Conservation (phyloP, 345 rosid genomes). For the Hevea brasiliensis region DNA sequence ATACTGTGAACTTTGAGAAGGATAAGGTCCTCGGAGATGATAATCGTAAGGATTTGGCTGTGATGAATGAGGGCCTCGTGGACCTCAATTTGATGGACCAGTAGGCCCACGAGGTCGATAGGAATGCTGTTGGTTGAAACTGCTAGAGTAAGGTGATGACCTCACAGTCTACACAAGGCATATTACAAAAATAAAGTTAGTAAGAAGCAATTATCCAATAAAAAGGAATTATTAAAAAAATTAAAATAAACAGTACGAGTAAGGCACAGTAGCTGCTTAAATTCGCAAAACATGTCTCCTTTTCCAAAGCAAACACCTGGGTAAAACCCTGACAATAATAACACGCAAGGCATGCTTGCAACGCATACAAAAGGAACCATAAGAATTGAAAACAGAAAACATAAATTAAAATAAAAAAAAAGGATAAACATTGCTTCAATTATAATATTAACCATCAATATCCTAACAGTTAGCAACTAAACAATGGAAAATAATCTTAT, state of each 20-base stretch:
- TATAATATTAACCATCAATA: not conserved
- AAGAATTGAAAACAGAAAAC: not conserved
- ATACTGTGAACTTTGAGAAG: slow-evolving; percentile 63
- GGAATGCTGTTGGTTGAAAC: slow-evolving; percentile 54
- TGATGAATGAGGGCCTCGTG: slow-evolving; percentile 57
- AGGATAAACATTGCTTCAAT: not conserved
- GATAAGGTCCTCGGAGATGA: slow-evolving; percentile 76
- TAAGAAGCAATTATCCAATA: slow-evolving; percentile 14
- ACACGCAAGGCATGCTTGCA: not conserved
- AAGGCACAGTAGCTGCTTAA: not conserved
- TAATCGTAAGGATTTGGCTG: slow-evolving; percentile 63
- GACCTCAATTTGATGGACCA: slow-evolving; percentile 75
- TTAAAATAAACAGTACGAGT: too few species aligned
- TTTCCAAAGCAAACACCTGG: not conserved
- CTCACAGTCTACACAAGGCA: slow-evolving; percentile 54
- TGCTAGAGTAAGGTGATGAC: slow-evolving; percentile 56
- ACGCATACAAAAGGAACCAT: not conserved
- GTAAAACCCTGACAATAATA: not conserved
- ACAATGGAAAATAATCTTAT: not conserved
- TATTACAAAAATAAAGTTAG: slow-evolving; percentile 16
- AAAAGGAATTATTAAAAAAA: too few species aligned
- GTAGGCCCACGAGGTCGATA: slow-evolving; percentile 66
- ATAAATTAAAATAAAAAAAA: not conserved
- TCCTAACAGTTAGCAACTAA: slow-evolving; percentile 3
- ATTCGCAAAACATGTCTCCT: not conserved